Percentiles rank a stretch among this genome's conserved stretches.
These are phyloP conservation scores for Colletotrichum tamarilloi DNA, from an alignment of 2,329 filamentous ascomycete genomes.

Conservation along the genomic window DNA sequence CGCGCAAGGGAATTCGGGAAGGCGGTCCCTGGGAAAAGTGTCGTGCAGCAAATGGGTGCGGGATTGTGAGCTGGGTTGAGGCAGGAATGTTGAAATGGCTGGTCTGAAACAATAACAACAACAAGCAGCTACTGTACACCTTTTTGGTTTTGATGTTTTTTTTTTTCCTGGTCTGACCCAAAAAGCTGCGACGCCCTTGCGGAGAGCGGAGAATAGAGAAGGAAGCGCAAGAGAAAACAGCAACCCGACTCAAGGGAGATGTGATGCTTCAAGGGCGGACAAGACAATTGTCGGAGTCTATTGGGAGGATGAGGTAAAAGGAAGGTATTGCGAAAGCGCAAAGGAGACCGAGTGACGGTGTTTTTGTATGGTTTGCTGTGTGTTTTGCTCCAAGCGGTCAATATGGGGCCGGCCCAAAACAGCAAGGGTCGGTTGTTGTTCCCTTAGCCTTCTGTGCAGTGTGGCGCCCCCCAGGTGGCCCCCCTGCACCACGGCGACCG, in stretches of 20 bases:
- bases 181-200: background rate
- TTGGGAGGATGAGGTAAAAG: constrained; percentile 28
- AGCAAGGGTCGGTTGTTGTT: constrained; percentile 35
- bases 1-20: constrained; percentile 7
- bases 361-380: constrained; percentile 36
- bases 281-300: background rate
- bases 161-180: background rate
- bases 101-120: constrained; percentile 36
- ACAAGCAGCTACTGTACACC: constrained; percentile 6
- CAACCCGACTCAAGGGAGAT: background rate
- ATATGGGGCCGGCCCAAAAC: constrained; percentile 35
- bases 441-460: constrained; percentile 10
- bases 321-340: constrained; percentile 31
- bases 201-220: background rate
- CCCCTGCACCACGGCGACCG: background rate
- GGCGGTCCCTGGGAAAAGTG: constrained; percentile 4
- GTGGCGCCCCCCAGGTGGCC: too few species aligned
- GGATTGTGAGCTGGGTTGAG: background rate
- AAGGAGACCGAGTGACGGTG: constrained; percentile 32
- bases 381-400: constrained; percentile 36
- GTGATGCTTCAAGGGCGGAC: background rate
- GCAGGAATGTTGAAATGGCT: constrained; percentile 33
- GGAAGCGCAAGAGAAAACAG: background rate
- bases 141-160: background rate
- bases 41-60: background rate